A percentile compares a stretch with the other conserved stretches of the same genome.
Conservation (phyloP, 2,329 filamentous ascomycete genomes). For the Beauveria rudraprayagi region DNA sequence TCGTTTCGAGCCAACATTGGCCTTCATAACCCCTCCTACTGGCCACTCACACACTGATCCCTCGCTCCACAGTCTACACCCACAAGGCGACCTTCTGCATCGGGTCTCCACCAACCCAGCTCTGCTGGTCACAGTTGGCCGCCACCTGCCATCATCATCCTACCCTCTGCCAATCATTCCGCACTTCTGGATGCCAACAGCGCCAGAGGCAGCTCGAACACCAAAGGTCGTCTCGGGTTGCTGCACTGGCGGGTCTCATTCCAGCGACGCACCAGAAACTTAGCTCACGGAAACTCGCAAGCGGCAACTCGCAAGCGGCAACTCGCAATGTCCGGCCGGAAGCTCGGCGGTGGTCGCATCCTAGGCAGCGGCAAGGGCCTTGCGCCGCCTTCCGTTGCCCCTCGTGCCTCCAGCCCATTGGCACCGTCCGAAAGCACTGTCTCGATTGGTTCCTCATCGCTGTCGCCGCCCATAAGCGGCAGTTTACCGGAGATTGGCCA, state of each 20-base stretch:
- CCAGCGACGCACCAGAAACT: neutral
- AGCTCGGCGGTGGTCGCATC: constrained; percentile 86
- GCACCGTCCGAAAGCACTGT: constrained; percentile 61
- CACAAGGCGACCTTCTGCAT: neutral
- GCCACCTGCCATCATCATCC: constrained; percentile 11
- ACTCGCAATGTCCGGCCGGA: constrained; percentile 66
- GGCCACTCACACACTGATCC: neutral
- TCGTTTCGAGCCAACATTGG: neutral
- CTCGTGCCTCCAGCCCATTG: constrained; percentile 41
- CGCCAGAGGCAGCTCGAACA: constrained; percentile 25
- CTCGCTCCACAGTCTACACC: neutral
- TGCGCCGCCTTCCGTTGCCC: constrained; percentile 50
- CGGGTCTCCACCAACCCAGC: neutral
- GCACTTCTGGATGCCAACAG: constrained; percentile 6
- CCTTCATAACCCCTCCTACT: neutral
- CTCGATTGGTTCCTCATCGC: constrained; percentile 64
- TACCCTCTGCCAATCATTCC: neutral
- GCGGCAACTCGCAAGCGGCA: constrained; percentile 30
- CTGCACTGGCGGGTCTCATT: constrained; percentile 1
- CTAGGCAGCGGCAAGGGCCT: constrained; percentile 80
- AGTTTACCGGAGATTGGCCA: constrained; percentile 64
- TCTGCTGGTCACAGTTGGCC: neutral
- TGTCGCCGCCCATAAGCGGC: constrained; percentile 52
- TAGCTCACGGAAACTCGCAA: constrained; percentile 28
- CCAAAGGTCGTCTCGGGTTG: constrained; percentile 23